Base-by-base conservation (phyloP, 768 basidiomycete genomes). In the Boletus sensibilis region DNA sequence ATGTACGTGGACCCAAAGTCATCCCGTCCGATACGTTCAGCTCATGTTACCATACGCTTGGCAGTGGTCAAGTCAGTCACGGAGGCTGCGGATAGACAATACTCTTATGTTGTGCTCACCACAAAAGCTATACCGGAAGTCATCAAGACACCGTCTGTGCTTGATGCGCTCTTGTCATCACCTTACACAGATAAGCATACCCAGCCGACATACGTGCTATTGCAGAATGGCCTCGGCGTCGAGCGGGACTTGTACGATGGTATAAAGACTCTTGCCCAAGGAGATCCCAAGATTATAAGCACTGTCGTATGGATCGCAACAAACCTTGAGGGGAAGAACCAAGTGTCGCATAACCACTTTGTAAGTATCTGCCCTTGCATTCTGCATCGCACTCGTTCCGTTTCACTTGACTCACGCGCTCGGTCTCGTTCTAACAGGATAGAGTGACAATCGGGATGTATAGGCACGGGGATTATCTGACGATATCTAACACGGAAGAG, bases 121-220 rank as follows among this genome's bases (percentile, higher is more conserved):
- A 88, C 87, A 1, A 92, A 92, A 66, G 83, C 84, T 5, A 71
- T 90, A 18, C 88, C 89, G 4, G 89, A 92, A 62, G 64, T 87
- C 11, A 64, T 73, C 1, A 79, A 77, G 12, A 88, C 85, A 7
- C 74, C 88, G 0, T 66, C 72, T 5, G 67, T 91, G 9, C 76
- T 92, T 23, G 74, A 74, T 8, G 81, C 85, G 7, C 67, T 90
- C 37, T 68, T 91, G 43, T 76, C 77, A 4, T 41, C 71, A 1
- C 72, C 78, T 23, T 83, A 85, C 71, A 62, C 73, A 46, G 75
- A 79, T 33, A 64, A 64, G 43, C 73, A 76, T 57, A 59, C 75
- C 5, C 83, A 85, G 61, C 85, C 85, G 1, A 80, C 77, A 1
- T 85, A 84, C 64, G 82, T 85, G 2, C 66, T 88, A 13, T 60